phyloP scores from a whole-genome alignment of 192 early-diverging fungal species.

The Irineochytrium annulatum region DNA sequence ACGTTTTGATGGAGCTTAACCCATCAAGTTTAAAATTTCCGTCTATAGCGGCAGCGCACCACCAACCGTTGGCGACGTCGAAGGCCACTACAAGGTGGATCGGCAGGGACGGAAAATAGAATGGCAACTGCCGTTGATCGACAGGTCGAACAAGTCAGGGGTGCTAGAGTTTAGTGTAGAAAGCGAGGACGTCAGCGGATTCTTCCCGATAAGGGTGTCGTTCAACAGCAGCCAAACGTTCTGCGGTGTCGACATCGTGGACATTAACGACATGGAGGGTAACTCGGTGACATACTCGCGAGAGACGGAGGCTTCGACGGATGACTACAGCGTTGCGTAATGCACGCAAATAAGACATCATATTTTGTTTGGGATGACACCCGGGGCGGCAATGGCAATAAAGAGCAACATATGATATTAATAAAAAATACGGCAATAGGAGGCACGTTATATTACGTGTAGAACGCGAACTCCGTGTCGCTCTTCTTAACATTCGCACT shows the following conservation, averaged over 20 bases:
- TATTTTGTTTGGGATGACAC: too few relatives aligned
- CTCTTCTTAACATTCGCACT: slow-evolving; percentile 93
- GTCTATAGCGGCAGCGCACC: slow-evolving; percentile 51
- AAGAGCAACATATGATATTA: neutral
- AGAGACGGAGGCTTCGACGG: too few relatives aligned
- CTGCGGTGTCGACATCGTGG: slow-evolving; percentile 70
- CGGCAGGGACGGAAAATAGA: slow-evolving; percentile 64
- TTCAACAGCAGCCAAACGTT: slow-evolving; percentile 70
- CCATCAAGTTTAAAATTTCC: neutral
- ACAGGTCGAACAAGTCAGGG: slow-evolving; percentile 69
- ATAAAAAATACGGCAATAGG: neutral
- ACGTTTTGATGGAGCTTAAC: slow-evolving; percentile 27
- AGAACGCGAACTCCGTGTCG: slow-evolving; percentile 95
- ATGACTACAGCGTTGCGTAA: too few relatives aligned
- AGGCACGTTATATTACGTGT: slow-evolving; percentile 59
- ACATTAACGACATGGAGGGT: too few relatives aligned
- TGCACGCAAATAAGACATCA: too few relatives aligned
- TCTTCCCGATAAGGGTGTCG: slow-evolving; percentile 82
- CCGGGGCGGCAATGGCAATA: too few relatives aligned
- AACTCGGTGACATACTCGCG: too few relatives aligned
- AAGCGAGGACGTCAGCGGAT: slow-evolving; percentile 70
- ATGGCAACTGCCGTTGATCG: slow-evolving; percentile 84
- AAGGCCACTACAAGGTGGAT: slow-evolving; percentile 79
- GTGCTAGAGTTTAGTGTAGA: slow-evolving; percentile 79
- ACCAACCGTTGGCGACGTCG: slow-evolving; percentile 74